Evolutionary conservation across 208 protist genomes (phyloP), one percentile per base, ranked within the genome.

Genomic region (Trypanosoma avium): DNA sequence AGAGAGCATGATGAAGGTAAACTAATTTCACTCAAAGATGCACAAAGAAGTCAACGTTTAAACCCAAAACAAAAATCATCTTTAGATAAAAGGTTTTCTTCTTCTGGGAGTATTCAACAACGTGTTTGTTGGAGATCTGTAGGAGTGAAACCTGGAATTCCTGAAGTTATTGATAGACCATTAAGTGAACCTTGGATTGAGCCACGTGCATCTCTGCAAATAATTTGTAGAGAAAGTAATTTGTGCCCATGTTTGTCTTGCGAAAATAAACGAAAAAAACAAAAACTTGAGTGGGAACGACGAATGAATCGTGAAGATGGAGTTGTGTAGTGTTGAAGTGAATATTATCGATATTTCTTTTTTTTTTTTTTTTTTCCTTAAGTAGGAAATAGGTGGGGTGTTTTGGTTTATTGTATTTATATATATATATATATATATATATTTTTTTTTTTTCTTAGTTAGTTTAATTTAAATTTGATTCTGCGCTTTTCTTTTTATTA

Each of bases 81-180:
- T 15, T 9, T 21, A 10, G 22, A 17, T 3, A 1, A 49, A 22
- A 22, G 6, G 24, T 1, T 38, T n/a, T 22, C 35, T 15, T 8
- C 29, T 19, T 6, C 15, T 38, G 26, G 26, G 19, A 26, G 4
- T 47, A 2, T 61, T 30, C 63, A 26, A 1, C 63, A 69, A 12
- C 36, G 24, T 0, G 24, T 46, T 22, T 62, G 63, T 30, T 69
- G 63, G 63, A 56, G n/a, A 2, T 55, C 21, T 1, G 43, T 48
- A 4, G 63, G 46, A 13, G 24, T 27, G 19, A 12, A 38, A 21
- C 49, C 52, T 3, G 63, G 63, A n/a, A 62, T 69, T 38, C 52
- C 63, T 2, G 52, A 69, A 24, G 35, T 69, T n/a, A 45, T 62
- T 55, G 63, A 69, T 9, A 46, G 36, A 53, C 50, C 53, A 32